Conservation (phyloP, 1,284 basidiomycete species). For the Phenoliferia sp. region DNA sequence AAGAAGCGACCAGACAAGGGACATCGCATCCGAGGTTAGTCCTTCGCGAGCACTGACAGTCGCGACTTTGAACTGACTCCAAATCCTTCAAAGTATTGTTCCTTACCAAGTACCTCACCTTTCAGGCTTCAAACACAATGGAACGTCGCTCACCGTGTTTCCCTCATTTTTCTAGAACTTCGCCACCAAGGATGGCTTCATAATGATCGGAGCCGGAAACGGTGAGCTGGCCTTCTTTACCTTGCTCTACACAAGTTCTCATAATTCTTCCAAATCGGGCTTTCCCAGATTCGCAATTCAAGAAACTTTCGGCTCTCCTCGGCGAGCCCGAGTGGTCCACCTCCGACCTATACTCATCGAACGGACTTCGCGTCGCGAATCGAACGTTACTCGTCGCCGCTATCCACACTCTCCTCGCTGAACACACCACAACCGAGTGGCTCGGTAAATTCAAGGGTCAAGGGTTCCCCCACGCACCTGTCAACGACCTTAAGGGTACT, state of each 20-base stretch:
- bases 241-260: background rate
- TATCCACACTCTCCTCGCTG: slow-evolving; percentile 60
- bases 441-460: slow-evolving; percentile 64
- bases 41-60: background rate
- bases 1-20: slow-evolving; percentile 81
- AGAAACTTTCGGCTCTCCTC: slow-evolving; percentile 55
- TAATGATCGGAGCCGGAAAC: slow-evolving; percentile 93
- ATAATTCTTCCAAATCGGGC: no score
- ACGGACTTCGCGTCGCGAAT: slow-evolving; percentile 70
- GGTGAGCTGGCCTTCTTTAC: slow-evolving; percentile 48
- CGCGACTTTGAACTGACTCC: background rate
- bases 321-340: slow-evolving; percentile 54
- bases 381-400: slow-evolving; percentile 65
- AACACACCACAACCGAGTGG: slow-evolving; percentile 64
- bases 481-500: slow-evolving; percentile 85
- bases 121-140: background rate
- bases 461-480: slow-evolving; percentile 88
- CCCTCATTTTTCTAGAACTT: slow-evolving; percentile 68
- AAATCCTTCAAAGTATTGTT: background rate
- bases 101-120: background rate
- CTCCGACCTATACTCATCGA: slow-evolving; percentile 64
- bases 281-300: slow-evolving; percentile 55
- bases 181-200: slow-evolving; percentile 76
- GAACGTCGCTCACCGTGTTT: slow-evolving; percentile 59
- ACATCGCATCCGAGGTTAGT: slow-evolving; percentile 64